phyloP scores from a whole-genome alignment of 441 rosid species.

The Euphorbia neoarborescens region DNA sequence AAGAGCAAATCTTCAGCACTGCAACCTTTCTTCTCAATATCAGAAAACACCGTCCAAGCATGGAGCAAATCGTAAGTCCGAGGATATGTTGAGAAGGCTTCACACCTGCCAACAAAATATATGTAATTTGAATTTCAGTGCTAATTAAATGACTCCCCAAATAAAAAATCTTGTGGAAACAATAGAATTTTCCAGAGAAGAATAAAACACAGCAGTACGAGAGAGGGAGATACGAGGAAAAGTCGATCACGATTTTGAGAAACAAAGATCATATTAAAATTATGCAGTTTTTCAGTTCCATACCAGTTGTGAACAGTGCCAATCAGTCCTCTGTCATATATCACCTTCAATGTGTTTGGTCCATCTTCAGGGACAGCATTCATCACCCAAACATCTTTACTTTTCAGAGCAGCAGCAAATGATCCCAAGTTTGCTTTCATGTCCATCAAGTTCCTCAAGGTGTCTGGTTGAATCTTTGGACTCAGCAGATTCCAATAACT shows the following conservation, averaged over 20 bases:
- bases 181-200: not conserved
- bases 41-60: conserved; percentile 78
- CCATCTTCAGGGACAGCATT: conserved; percentile 82
- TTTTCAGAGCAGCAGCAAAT: conserved; percentile 80
- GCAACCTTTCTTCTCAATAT: conserved; percentile 71
- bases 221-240: not conserved
- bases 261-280: conserved; percentile 10
- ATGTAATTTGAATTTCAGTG: not conserved
- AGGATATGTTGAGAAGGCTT: conserved; percentile 85
- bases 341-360: conserved; percentile 74
- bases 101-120: conserved; percentile 54
- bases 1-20: conserved; percentile 69
- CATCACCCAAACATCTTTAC: conserved; percentile 95
- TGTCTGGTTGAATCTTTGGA: conserved; percentile 57
- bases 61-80: conserved; percentile 92
- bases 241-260: not conserved
- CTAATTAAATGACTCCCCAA: not conserved
- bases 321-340: conserved; percentile 89
- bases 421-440: conserved; percentile 94
- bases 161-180: not conserved
- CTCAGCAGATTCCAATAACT: conserved; percentile 74
- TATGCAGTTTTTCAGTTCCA: not conserved
- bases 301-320: conserved; percentile 86
- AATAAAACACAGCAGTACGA: not conserved
- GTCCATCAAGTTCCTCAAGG: conserved; percentile 86